Conservation (phyloP, 257 asterid genomes). For the Haberlea rhodopensis region DNA sequence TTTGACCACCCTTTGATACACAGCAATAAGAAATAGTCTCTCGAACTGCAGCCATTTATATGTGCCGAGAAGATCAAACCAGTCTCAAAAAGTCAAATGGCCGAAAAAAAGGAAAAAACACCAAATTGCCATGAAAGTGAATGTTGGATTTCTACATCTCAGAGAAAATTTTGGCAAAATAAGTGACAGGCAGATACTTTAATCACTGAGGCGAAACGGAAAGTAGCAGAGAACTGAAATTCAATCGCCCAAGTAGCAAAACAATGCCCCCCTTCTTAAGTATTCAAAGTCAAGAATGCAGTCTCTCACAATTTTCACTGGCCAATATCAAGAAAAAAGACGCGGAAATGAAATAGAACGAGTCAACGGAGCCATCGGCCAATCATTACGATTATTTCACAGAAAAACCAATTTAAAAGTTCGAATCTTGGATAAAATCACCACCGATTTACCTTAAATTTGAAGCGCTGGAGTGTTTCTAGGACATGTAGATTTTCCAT, state of each 20-base stretch:
- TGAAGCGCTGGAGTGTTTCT: not conserved
- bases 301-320: conserved; percentile 15
- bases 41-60: conserved; percentile 35
- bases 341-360: not conserved
- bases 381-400: not conserved
- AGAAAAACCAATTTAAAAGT: conserved; percentile 16
- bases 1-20: conserved; percentile 52
- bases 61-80: not conserved
- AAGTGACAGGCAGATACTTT: conserved; percentile 20
- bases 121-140: conserved; percentile 1
- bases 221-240: conserved; percentile 4
- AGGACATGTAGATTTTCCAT: not conserved
- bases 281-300: conserved; percentile 20
- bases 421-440: conserved; percentile 10
- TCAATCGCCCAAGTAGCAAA: conserved; percentile 25
- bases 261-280: conserved; percentile 18
- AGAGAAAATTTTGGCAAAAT: conserved; percentile 21
- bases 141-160: conserved; percentile 17
- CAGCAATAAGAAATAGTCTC: conserved; percentile 57
- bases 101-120: not conserved
- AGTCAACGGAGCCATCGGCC: conserved; percentile 3
- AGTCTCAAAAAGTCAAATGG: conserved; percentile 5
- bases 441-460: not conserved
- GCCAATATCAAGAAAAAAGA: not conserved
- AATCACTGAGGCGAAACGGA: conserved; percentile 18